Percentiles rank a stretch among this genome's conserved stretches.
phyloP scores from a whole-genome alignment of 164 flowering plant genomes.

The Taxillus chinensis region DNA sequence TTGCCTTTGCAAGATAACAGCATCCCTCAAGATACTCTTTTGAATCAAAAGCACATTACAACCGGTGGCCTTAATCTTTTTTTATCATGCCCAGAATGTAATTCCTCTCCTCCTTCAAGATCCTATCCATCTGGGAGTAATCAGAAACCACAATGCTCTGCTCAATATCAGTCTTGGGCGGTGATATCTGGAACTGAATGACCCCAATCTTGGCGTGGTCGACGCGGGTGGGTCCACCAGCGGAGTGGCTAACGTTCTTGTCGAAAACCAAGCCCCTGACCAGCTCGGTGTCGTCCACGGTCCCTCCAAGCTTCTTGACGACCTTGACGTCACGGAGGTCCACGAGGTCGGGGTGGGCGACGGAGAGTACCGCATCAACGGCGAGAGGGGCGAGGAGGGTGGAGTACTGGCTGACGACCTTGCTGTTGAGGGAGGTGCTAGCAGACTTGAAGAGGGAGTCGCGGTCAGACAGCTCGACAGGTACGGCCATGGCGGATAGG shows the following conservation, averaged over 20 bases:
- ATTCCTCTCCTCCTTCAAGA: conserved; percentile 86
- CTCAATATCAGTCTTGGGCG: conserved; percentile 92
- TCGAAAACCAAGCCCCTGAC: conserved; percentile 79
- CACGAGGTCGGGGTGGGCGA: conserved; percentile 55
- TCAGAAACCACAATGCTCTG: conserved; percentile 90
- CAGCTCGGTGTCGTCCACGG: conserved; percentile 82
- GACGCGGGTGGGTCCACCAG: conserved; percentile 73
- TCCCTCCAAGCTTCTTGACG: conserved; percentile 85
- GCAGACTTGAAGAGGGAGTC: conserved; percentile 71
- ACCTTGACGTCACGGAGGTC: conserved; percentile 80
- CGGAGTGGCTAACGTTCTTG: conserved; percentile 82
- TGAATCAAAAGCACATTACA: conserved; percentile 84
- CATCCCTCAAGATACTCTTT: conserved; percentile 87
- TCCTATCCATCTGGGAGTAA: conserved; percentile 93
- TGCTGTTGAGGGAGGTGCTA: conserved; percentile 72
- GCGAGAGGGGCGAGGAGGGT: conserved; percentile 81
- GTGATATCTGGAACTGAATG: conserved; percentile 91
- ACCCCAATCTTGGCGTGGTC: conserved; percentile 87
- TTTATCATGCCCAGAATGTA: conserved; percentile 87
- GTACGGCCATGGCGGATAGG: conserved; percentile 81
- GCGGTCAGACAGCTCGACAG: conserved; percentile 75
- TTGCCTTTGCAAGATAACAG: conserved; percentile 85
- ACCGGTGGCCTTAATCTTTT: conserved; percentile 79
- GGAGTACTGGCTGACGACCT: conserved; percentile 90
- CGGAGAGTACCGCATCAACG: conserved; percentile 70